Evolutionary conservation across 768 basidiomycete species (phyloP).

Genomic region (Trichaptum fuscoviolaceum): DNA sequence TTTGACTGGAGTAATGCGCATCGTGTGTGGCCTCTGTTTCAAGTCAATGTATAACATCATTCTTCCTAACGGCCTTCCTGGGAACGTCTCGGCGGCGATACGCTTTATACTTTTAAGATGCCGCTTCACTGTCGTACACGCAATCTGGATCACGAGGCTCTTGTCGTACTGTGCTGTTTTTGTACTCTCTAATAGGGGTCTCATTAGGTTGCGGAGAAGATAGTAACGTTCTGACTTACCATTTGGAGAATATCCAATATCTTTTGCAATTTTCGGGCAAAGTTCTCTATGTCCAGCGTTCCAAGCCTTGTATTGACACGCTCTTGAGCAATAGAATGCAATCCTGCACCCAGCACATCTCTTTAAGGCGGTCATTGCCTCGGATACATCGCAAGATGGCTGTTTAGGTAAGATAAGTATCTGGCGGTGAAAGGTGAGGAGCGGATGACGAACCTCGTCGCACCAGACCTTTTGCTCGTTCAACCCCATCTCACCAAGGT

Average conservation of each 20-base stretch:
- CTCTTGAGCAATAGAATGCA: not conserved
- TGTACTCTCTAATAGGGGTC: not conserved
- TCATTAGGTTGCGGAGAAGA: not conserved
- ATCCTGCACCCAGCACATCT: not conserved
- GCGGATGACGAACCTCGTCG: not conserved
- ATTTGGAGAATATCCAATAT: not conserved
- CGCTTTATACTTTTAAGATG: not conserved
- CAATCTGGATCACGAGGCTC: not conserved
- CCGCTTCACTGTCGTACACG: not conserved
- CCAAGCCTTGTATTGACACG: not conserved
- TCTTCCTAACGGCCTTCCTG: not conserved
- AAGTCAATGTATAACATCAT: not conserved
- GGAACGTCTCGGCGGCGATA: not conserved
- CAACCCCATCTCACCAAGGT: not conserved
- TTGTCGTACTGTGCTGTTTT: not conserved
- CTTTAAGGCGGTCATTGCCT: not conserved
- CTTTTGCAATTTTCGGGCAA: not conserved
- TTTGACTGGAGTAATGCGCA: not conserved
- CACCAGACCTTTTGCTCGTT: not conserved
- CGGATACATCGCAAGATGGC: not conserved
- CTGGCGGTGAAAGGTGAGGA: not conserved
- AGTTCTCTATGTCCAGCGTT: not conserved
- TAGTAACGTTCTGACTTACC: not conserved
- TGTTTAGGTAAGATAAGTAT: not conserved
- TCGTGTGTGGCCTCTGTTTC: not conserved